Conservation (phyloP, 306 rosid species). For the Inga oerstediana region DNA sequence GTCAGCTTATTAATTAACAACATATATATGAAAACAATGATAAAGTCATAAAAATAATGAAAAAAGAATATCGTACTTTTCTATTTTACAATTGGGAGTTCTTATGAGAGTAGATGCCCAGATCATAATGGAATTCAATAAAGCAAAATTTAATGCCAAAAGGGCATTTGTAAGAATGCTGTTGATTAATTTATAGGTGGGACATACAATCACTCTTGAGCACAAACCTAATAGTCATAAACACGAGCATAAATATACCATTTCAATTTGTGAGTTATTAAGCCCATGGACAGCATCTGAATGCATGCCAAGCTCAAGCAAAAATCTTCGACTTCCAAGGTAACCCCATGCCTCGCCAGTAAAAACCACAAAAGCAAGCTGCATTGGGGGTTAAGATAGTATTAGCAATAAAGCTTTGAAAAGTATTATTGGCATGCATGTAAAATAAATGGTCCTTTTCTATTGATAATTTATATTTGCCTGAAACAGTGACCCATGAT, state of each 20-base stretch:
- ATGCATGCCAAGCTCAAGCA: conserved; percentile 80
- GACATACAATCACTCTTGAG: conserved; percentile 15
- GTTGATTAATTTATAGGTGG: conserved; percentile 14
- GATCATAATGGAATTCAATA: not conserved
- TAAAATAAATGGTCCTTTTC: conserved; percentile 21
- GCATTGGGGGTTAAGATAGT: conserved; percentile 48
- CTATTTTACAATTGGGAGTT: not conserved
- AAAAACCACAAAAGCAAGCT: conserved; percentile 85
- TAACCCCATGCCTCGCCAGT: conserved; percentile 98
- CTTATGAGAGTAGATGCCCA: not conserved
- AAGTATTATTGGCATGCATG: not conserved
- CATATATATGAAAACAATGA: not conserved
- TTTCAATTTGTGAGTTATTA: conserved; percentile 65
- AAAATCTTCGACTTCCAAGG: conserved; percentile 95
- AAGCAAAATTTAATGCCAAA: not conserved
- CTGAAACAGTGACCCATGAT: conserved; percentile 12
- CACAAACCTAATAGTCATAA: conserved; percentile 26
- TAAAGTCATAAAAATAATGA: not conserved
- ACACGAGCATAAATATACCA: conserved; percentile 50
- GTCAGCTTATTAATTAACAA: conserved; percentile 31
- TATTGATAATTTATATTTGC: not conserved
- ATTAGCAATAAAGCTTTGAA: conserved; percentile 38
- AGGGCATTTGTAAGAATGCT: conserved; percentile 12
- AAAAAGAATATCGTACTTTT: not conserved
- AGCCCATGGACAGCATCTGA: conserved; percentile 89